These are phyloP conservation scores for Boehmeria nivea DNA, from an alignment of 306 rosid genomes.

Conservation along the genomic window DNA sequence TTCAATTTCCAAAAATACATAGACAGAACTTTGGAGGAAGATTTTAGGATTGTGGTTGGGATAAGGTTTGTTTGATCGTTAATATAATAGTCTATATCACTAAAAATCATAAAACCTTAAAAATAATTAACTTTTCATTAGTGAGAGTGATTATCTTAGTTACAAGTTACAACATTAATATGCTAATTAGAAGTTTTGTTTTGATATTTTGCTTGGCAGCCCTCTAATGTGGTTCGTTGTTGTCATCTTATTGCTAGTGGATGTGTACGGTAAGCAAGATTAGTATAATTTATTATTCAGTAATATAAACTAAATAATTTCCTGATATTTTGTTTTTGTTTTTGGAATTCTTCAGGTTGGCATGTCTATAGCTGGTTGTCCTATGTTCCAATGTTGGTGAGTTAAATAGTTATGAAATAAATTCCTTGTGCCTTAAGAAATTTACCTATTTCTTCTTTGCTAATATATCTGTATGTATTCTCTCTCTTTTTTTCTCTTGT, in stretches of 20 bases:
- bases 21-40: constrained; percentile 33
- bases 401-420: not conserved
- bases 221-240: constrained; percentile 40
- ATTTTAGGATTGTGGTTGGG: constrained; percentile 32
- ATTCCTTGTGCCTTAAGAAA: not conserved
- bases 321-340: not conserved
- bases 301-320: no score
- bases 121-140: no score
- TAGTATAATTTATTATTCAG: not conserved
- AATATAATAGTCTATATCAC: not conserved
- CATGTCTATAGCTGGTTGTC: constrained; percentile 28
- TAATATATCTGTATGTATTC: not conserved
- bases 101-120: not conserved
- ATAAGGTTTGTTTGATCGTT: constrained; percentile 21
- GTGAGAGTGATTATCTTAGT: no score
- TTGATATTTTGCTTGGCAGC: constrained; percentile 19
- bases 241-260: constrained; percentile 27
- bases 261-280: constrained; percentile 27
- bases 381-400: constrained; percentile 31
- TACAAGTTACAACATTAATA: no score
- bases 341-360: constrained; percentile 23
- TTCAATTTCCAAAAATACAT: constrained; percentile 38
- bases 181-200: no score
- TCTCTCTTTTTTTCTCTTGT: not conserved
- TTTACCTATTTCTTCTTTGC: not conserved